These are phyloP conservation scores for Davidsoniella australis DNA, from an alignment of 2,329 filamentous ascomycete species.

Conservation along the genomic window DNA sequence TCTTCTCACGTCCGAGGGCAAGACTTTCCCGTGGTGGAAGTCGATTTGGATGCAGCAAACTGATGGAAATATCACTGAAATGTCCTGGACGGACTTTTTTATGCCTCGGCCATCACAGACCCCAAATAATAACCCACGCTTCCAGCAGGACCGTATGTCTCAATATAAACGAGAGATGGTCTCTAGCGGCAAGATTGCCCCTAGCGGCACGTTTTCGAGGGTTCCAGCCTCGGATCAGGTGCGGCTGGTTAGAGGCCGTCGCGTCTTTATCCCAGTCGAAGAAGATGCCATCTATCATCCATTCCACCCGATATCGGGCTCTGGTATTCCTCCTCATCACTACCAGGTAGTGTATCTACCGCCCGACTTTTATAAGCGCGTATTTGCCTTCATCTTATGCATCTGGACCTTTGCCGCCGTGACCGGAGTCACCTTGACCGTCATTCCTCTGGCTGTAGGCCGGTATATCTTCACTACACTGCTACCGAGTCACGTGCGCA, in stretches of 20 bases:
- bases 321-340: conserved; percentile 38
- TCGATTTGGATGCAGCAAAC: conserved; percentile 25
- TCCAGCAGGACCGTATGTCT: background rate
- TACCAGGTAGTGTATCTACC: conserved; percentile 68
- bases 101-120: background rate
- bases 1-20: conserved; percentile 24
- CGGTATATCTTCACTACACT: conserved; percentile 58
- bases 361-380: conserved; percentile 62
- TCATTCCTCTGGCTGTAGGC: conserved; percentile 73
- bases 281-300: conserved; percentile 17
- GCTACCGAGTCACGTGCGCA: conserved; percentile 52
- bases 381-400: conserved; percentile 70
- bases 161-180: background rate
- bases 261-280: conserved; percentile 63
- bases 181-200: conserved; percentile 27
- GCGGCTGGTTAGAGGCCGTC: conserved; percentile 69
- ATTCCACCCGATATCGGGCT: conserved; percentile 15
- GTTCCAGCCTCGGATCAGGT: conserved; percentile 93
- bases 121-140: background rate
- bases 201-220: conserved; percentile 68
- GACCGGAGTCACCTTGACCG: conserved; percentile 70
- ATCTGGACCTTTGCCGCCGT: conserved; percentile 89
- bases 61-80: background rate
- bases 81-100: background rate
- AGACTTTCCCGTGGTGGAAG: conserved; percentile 24